A percentile compares a stretch with the other conserved stretches of the same genome.
Conservation (phyloP, 495 filamentous ascomycete genomes). For the Hyaloscypha hepaticicola region DNA sequence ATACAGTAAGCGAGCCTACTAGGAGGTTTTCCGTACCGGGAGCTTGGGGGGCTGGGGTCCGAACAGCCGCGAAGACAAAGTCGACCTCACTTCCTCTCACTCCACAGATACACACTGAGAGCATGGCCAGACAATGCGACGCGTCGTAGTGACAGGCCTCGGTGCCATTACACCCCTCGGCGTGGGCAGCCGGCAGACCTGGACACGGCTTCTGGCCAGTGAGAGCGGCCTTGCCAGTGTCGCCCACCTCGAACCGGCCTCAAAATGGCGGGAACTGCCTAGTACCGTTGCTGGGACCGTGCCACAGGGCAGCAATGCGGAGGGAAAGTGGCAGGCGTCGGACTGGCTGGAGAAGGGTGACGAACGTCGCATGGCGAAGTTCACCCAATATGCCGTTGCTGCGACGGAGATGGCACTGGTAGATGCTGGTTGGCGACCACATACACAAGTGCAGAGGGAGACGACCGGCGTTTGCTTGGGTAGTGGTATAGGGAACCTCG, state of each 20-base stretch:
- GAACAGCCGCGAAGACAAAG: not conserved
- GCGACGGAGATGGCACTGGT: constrained; percentile 82
- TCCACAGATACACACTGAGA: not conserved
- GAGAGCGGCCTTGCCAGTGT: constrained; percentile 68
- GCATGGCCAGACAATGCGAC: constrained; percentile 61
- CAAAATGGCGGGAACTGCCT: constrained; percentile 56
- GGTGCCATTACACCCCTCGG: constrained; percentile 91
- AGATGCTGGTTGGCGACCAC: constrained; percentile 79
- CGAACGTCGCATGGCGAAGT: constrained; percentile 83
- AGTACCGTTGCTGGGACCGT: constrained; percentile 84
- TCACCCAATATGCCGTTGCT: constrained; percentile 87
- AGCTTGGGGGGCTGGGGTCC: not conserved
- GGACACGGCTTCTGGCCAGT: constrained; percentile 75
- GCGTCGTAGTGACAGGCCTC: constrained; percentile 92
- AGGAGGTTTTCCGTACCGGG: too few relatives aligned
- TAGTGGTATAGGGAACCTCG: constrained; percentile 93
- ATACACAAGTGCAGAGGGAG: constrained; percentile 59
- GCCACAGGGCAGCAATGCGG: constrained; percentile 54
- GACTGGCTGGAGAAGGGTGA: constrained; percentile 75
- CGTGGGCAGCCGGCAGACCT: constrained; percentile 74
- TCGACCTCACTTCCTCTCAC: constrained; percentile 1
- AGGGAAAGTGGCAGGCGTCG: constrained; percentile 74
- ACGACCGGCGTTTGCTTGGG: constrained; percentile 89
- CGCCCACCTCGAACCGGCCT: constrained; percentile 21
- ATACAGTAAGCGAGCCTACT: too few relatives aligned